Conservation (phyloP, 768 basidiomycete species). For the Auriculariales sp. region DNA sequence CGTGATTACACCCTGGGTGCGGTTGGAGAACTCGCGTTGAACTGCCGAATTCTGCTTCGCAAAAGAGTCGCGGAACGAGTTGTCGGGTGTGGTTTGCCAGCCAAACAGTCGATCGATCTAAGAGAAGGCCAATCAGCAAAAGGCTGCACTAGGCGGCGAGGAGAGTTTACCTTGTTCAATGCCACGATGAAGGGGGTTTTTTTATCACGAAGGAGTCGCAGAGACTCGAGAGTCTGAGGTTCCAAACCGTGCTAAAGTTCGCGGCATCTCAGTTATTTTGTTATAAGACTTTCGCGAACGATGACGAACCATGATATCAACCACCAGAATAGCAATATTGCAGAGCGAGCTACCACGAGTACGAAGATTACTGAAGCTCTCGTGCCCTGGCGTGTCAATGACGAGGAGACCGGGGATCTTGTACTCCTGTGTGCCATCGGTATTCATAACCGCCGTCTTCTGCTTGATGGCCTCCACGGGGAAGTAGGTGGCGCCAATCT, state of each 20-base stretch:
- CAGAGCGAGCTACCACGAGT: conserved; percentile 92
- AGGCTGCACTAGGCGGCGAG: background rate
- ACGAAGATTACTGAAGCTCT: conserved; percentile 95
- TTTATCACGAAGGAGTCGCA: conserved; percentile 77
- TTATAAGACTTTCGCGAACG: background rate
- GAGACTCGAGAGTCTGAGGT: conserved; percentile 93
- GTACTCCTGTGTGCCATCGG: conserved; percentile 47
- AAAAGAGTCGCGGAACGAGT: conserved; percentile 82
- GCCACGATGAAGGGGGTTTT: conserved; percentile 99
- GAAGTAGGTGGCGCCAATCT: conserved; percentile 99
- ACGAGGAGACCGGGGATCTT: conserved; percentile 92
- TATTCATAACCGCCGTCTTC: conserved; percentile 91
- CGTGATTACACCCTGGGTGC: conserved; percentile 67
- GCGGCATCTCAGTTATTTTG: background rate
- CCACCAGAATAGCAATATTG: conserved; percentile 97
- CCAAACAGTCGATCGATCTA: conserved; percentile 97
- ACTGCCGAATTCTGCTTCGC: conserved; percentile 66
- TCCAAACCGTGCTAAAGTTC: conserved; percentile 86
- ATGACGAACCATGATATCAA: conserved; percentile 82
- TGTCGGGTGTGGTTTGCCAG: conserved; percentile 85
- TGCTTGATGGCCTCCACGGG: conserved; percentile 86
- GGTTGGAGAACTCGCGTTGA: conserved; percentile 85
- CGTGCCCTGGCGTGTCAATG: conserved; percentile 98
- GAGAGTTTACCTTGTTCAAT: conserved; percentile 65
- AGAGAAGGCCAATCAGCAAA: conserved; percentile 1